phyloP scores from a whole-genome alignment of 805 yeast species.

The Pichia cephalocereana region DNA sequence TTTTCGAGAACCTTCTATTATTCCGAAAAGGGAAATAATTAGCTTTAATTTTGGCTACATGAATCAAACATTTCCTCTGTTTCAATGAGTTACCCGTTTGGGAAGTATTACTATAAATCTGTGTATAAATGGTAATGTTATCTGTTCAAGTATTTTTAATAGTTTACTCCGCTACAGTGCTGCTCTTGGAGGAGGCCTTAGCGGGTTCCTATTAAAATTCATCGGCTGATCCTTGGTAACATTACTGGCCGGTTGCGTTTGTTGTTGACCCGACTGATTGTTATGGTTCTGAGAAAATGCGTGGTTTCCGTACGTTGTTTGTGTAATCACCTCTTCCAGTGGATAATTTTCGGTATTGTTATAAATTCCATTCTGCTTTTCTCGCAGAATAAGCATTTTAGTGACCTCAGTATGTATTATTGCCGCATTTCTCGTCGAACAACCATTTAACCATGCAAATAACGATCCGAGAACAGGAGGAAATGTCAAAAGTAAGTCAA shows the following conservation, averaged over 20 bases:
- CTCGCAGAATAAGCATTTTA: slow-evolving; percentile 14
- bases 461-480: slow-evolving; percentile 77
- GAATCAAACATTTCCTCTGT: too few relatives aligned
- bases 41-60: too few relatives aligned
- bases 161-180: too few relatives aligned
- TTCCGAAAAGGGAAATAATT: background rate
- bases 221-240: too few relatives aligned
- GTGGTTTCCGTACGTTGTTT: background rate
- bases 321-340: slow-evolving; percentile 1
- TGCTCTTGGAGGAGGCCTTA: too few relatives aligned
- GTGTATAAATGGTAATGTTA: too few relatives aligned
- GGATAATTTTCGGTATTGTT: background rate
- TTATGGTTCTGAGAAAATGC: background rate
- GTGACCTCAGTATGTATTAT: slow-evolving; percentile 43
- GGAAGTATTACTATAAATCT: too few relatives aligned
- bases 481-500: slow-evolving; percentile 67
- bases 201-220: too few relatives aligned
- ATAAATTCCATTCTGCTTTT: background rate
- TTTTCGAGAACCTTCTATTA: background rate
- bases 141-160: too few relatives aligned
- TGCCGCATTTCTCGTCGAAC: slow-evolving; percentile 87
- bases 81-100: too few relatives aligned
- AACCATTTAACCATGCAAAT: slow-evolving; percentile 72
- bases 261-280: too few relatives aligned
- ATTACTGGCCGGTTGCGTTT: too few relatives aligned